Percentiles rank a stretch among this genome's conserved stretches.
Conservation (phyloP, 2,329 filamentous ascomycete genomes). For the Arthrobotrys sphaeroides region DNA sequence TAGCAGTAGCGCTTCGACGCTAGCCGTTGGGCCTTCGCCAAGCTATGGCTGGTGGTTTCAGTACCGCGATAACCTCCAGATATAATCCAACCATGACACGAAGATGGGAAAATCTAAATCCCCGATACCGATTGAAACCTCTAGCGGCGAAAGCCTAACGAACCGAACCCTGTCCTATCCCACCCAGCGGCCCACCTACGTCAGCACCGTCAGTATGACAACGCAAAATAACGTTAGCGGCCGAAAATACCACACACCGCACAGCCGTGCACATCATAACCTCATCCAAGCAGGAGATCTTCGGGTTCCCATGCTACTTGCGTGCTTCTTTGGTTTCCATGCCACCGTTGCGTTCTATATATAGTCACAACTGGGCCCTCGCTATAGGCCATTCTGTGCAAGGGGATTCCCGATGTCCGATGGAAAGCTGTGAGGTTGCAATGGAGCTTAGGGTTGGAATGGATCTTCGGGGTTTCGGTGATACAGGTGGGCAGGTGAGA, state of each 20-base stretch:
- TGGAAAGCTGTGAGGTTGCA: slow-evolving; percentile 27
- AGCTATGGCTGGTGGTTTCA: too few relatives aligned
- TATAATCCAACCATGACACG: not conserved
- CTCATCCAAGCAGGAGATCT: slow-evolving; percentile 16
- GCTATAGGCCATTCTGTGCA: not conserved
- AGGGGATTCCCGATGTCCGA: slow-evolving; percentile 14
- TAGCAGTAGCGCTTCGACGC: too few relatives aligned
- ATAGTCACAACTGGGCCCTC: slow-evolving; percentile 6
- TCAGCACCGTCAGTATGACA: slow-evolving; percentile 50
- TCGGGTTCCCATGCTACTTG: not conserved
- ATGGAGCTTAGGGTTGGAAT: not conserved
- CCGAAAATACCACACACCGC: slow-evolving; percentile 19
- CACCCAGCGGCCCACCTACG: not conserved
- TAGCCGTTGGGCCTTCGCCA: too few relatives aligned
- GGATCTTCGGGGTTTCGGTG: slow-evolving; percentile 15
- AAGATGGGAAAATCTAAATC: too few relatives aligned
- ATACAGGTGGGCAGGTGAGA: slow-evolving; percentile 1
- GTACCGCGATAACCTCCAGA: not conserved
- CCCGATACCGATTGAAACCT: too few relatives aligned
- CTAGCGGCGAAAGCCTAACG: too few relatives aligned
- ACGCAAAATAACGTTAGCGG: slow-evolving; percentile 50
- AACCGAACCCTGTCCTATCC: not conserved
- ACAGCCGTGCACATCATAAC: slow-evolving; percentile 10
- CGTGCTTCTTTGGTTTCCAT: too few relatives aligned
- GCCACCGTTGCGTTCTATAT: slow-evolving; percentile 36